These are phyloP conservation scores for Aciculoconidium aculeatum DNA, from an alignment of 805 yeast genomes.

Conservation along the genomic window DNA sequence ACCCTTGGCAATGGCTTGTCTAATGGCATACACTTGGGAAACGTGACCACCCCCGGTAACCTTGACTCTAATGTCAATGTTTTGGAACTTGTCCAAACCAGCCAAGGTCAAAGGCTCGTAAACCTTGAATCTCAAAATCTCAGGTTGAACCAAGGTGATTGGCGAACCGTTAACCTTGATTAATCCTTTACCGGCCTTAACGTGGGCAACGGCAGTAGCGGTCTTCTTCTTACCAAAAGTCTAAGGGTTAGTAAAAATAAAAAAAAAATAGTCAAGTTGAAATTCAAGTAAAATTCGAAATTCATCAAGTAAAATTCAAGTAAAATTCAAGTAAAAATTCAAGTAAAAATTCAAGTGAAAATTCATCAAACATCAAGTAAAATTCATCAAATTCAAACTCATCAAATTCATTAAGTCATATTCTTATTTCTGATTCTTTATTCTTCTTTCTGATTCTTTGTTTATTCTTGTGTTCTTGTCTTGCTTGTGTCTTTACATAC, in stretches of 20 bases:
- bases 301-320: too few species aligned
- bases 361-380: too few species aligned
- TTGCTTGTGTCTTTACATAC: conserved; percentile 45
- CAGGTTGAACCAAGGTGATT: conserved; percentile 98
- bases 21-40: conserved; percentile 98
- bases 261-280: too few species aligned
- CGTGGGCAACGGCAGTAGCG: conserved; percentile 99
- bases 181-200: conserved; percentile 98
- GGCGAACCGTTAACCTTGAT: conserved; percentile 99
- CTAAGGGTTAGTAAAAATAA: conserved; percentile 40
- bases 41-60: conserved; percentile 99
- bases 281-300: too few species aligned
- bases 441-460: neutral
- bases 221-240: conserved; percentile 99
- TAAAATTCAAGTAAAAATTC: too few species aligned
- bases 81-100: conserved; percentile 98
- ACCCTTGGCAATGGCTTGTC: conserved; percentile 99
- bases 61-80: conserved; percentile 97
- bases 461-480: neutral
- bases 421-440: neutral
- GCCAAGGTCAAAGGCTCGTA: conserved; percentile 98
- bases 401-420: too few species aligned
- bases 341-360: too few species aligned
- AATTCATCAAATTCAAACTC: too few species aligned
- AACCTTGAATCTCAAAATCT: conserved; percentile 98